Base-by-base conservation (phyloP, 768 basidiomycete species). In the Pulveroboletus sp. region DNA sequence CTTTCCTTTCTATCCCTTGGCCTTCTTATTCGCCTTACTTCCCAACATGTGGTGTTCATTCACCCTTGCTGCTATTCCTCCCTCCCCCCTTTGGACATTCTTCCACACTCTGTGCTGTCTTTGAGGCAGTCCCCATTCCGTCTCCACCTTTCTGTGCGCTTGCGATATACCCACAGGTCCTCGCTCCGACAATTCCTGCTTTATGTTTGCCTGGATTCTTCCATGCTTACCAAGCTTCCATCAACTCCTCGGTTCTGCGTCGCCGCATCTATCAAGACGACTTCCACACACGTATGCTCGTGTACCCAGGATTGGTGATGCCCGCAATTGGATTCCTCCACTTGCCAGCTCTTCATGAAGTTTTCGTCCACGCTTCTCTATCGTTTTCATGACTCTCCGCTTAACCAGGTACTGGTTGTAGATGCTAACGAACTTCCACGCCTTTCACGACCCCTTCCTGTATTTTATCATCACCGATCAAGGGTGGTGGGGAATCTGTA, bases 401-500 rank as follows among this genome's bases (percentile, higher is more conserved):
- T 50, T 57, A 26, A 26, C n/a, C 37, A 33, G 47, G 39, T 35
- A 35, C 41, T 27, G 43, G 47, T 17, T 54, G 48, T 53, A 61
- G 58, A 59, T 36, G 55, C 39, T 49, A 14, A 69, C 66, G 62
- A 66, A 47, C 27, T 42, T 57, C 47, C 48, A 66, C 59, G 66
- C 55, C 51, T 43, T 45, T 66, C 49, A 69, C 50, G 68, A 60
- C 46, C 50, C 39, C 30, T 42, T 39, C n/a, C 32, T 66, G 62
- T 66, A 64, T 68, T 58, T 49, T 66, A 69, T 64, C 55, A 27
- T 49, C 61, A 53, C 50, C 35, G 37, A 33, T 55, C 30, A 36
- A 30, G 3, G 56, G 60, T 58, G 64, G 52, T 39, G 48, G 52
- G 51, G 52, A 47, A 52, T 51, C 40, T 69, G 68, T 69, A 69